Base-by-base conservation (phyloP, 1,284 basidiomycete genomes). In the Rhodofomes roseus region DNA sequence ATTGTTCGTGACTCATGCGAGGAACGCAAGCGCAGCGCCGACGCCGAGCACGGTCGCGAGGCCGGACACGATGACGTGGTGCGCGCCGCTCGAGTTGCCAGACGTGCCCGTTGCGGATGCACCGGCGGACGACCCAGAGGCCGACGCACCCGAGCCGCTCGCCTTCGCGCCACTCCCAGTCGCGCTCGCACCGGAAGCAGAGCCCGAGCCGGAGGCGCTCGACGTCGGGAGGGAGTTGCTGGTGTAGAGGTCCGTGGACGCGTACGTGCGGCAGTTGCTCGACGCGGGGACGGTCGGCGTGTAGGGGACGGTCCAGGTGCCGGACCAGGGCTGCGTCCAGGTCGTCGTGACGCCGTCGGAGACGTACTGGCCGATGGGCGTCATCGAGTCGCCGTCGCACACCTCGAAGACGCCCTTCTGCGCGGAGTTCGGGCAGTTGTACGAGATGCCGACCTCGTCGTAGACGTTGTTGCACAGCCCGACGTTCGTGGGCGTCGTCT, bases 301-400 rank as follows among this genome's bases (percentile, higher is more conserved):
- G 75, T 89, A 92, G 0, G 89, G 87, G 41, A 89, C 77, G 11
- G 5, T 81, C 70, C 11, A 85, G 82, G 40, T 84, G 75, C 9
- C 80, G 79, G 66, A 52, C 50, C 50, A 52, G 29, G 85, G 84
- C 72, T 90, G 86, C 31, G 76, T 74, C 74, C 83, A 89, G 23
- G 81, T 81, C 62, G 71, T 58, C 23, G 76, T 74, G 36, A 68
- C 68, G 60, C 83, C 81, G 60, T 74, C 68, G 5, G 72, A 70
- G 34, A 78, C 79, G 74, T 84, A 87, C 55, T 80, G 66, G 40
- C 84, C 84, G 23, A 82, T 81, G 67, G 77, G 78, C 61, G 83
- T 80, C 73, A 86, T 83, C 67, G 84, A 79, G 22, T 90, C 87
- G 43, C 86, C 85, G 34, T 77, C 68, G 74, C 81, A 83, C 31